Conservation (phyloP, 2,329 filamentous ascomycete species). For the Aspergillus novofumigatus region DNA sequence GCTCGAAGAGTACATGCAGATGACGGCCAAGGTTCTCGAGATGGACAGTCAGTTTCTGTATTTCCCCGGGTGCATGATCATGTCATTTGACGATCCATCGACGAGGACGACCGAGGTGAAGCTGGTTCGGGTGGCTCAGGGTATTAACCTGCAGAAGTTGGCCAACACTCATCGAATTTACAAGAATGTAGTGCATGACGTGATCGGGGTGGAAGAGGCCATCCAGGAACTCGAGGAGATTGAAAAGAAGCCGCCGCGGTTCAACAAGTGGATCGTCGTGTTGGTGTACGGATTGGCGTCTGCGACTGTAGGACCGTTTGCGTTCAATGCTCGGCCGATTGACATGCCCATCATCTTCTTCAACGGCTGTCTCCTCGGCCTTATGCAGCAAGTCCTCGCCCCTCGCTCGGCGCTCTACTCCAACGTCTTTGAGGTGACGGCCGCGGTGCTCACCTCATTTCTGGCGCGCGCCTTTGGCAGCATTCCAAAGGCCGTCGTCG, state of each 20-base stretch:
- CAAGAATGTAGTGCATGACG: slow-evolving; percentile 46
- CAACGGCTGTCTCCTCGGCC: slow-evolving; percentile 68
- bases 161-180: slow-evolving; percentile 45
- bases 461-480: slow-evolving; percentile 66
- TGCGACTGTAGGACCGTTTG: slow-evolving; percentile 72
- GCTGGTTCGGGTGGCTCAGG: slow-evolving; percentile 40
- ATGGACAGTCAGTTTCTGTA: slow-evolving; percentile 89
- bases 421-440: slow-evolving; percentile 62
- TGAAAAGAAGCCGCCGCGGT: slow-evolving; percentile 54
- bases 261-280: slow-evolving; percentile 51
- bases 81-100: slow-evolving; percentile 66
- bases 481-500: slow-evolving; percentile 45
- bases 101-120: slow-evolving; percentile 47
- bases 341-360: slow-evolving; percentile 75
- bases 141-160: slow-evolving; percentile 41
- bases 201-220: slow-evolving; percentile 44
- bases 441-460: slow-evolving; percentile 64
- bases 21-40: slow-evolving; percentile 82
- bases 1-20: slow-evolving; percentile 83
- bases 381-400: slow-evolving; percentile 69
- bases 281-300: slow-evolving; percentile 72
- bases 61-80: slow-evolving; percentile 88
- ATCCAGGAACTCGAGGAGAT: slow-evolving; percentile 49
- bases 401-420: slow-evolving; percentile 66
- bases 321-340: slow-evolving; percentile 70